Percentiles rank a stretch among this genome's conserved stretches.
phyloP scores from a whole-genome alignment of 177 flowering plant species.

The Vitis hybrid region DNA sequence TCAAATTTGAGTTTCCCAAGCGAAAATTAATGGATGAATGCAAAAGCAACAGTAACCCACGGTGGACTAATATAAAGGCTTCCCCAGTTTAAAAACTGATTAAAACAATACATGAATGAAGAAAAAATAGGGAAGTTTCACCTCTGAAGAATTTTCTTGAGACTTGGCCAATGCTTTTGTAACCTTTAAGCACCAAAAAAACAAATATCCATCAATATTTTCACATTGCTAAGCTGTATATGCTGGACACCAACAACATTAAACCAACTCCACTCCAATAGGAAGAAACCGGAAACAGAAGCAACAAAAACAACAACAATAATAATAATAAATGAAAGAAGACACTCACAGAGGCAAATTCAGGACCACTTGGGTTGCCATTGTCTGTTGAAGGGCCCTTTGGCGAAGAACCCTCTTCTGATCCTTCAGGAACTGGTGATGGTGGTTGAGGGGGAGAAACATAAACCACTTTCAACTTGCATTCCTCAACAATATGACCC shows the following conservation, averaged over 20 bases:
- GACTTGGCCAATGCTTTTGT: conserved; percentile 27
- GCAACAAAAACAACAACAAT: background rate
- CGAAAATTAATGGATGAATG: too few species aligned
- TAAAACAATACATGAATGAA: too few species aligned
- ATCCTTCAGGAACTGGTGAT: conserved; percentile 61
- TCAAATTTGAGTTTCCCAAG: too few species aligned
- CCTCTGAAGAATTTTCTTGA: conserved; percentile 41
- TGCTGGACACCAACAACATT: too few species aligned
- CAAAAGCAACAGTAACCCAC: too few species aligned
- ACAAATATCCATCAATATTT: background rate
- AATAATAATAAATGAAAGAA: too few species aligned
- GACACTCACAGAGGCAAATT: conserved; percentile 30
- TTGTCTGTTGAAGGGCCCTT: conserved; percentile 50
- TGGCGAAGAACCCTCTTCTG: conserved; percentile 60
- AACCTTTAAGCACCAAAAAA: conserved; percentile 23
- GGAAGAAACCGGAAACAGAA: background rate
- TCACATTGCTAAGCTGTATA: background rate
- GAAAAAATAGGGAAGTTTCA: conserved; percentile 9
- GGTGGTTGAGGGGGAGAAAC: conserved; percentile 64
- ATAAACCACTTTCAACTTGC: conserved; percentile 63
- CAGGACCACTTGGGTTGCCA: conserved; percentile 33
- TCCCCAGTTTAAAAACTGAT: background rate
- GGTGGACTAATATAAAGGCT: too few species aligned
- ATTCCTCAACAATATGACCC: conserved; percentile 60
- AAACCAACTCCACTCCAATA: too few species aligned